Conservation (phyloP, 108 stramenopile species). For the Cylindrotheca closterium region DNA sequence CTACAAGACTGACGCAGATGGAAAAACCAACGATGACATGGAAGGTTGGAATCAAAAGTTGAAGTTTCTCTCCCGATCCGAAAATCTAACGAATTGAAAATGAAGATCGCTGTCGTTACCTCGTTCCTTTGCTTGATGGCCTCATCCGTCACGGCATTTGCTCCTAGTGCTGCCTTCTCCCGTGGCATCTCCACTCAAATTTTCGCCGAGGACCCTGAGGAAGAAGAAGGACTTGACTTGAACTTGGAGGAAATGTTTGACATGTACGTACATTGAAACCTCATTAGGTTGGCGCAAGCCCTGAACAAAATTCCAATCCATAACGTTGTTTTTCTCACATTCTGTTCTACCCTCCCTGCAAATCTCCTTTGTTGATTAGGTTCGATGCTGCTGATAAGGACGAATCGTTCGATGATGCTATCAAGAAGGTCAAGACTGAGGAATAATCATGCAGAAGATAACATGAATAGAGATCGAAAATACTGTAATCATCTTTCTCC, state of each 20-base stretch:
- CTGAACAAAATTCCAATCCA: neutral
- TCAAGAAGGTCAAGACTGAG: conserved; percentile 73
- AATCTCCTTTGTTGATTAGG: conserved; percentile 23
- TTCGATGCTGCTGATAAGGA: conserved; percentile 88
- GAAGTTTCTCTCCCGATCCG: too few species aligned
- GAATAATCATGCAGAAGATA: conserved; percentile 19
- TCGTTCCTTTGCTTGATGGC: conserved; percentile 23
- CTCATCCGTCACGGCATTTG: conserved; percentile 48
- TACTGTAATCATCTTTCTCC: too few species aligned
- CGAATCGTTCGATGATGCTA: conserved; percentile 76
- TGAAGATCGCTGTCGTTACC: conserved; percentile 51
- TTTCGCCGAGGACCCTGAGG: conserved; percentile 51
- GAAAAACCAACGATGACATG: too few species aligned
- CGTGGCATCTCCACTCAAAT: conserved; percentile 19
- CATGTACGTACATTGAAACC: conserved; percentile 42
- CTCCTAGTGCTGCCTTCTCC: conserved; percentile 29
- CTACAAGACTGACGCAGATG: too few species aligned
- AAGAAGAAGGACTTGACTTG: conserved; percentile 77
- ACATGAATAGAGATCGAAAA: too few species aligned
- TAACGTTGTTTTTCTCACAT: neutral
- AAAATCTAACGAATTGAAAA: too few species aligned
- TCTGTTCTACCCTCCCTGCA: neutral
- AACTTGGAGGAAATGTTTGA: conserved; percentile 86
- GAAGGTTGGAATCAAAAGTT: too few species aligned
- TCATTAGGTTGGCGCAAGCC: neutral